Conservation (phyloP, 1,139 yeast genomes). For the Eremothecium sinecaudum region DNA sequence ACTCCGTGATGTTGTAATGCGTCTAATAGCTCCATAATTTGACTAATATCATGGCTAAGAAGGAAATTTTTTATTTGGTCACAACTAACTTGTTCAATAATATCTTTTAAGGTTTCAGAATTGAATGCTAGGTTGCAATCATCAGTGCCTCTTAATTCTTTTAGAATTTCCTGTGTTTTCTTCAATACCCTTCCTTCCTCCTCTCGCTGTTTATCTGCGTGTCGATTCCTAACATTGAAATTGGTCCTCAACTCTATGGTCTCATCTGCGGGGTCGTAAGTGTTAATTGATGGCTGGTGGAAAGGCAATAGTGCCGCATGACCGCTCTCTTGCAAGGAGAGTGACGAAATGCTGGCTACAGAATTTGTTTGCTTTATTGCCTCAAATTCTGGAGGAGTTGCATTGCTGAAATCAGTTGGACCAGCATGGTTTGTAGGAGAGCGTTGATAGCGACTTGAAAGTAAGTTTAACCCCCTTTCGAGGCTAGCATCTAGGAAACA, state of each 20-base stretch:
- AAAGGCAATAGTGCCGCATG: slow-evolving; percentile 32
- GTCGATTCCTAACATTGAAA: slow-evolving; percentile 4
- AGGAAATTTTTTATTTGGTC: slow-evolving; percentile 47
- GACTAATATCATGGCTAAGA: slow-evolving; percentile 44
- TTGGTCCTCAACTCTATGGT: slow-evolving; percentile 19
- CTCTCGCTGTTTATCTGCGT: slow-evolving; percentile 11
- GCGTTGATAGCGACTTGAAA: slow-evolving; percentile 32
- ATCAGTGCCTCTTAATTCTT: slow-evolving; percentile 9
- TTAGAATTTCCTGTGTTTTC: slow-evolving; percentile 12
- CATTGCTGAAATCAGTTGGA: neutral
- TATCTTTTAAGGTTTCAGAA: slow-evolving; percentile 15
- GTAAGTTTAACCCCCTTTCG: slow-evolving; percentile 51
- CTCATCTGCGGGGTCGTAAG: slow-evolving; percentile 23
- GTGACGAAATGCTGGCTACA: slow-evolving; percentile 13
- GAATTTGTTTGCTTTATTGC: neutral
- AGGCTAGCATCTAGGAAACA: slow-evolving; percentile 62
- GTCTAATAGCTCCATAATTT: slow-evolving; percentile 42
- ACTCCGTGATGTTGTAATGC: slow-evolving; percentile 45
- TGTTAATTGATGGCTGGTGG: slow-evolving; percentile 25
- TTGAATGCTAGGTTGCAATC: slow-evolving; percentile 13
- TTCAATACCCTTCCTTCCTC: slow-evolving; percentile 17
- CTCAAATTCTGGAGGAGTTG: neutral
- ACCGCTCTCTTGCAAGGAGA: slow-evolving; percentile 24
- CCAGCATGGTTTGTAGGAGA: neutral
- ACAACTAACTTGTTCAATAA: slow-evolving; percentile 35